Evolutionary conservation across 495 filamentous ascomycete species (phyloP).

Genomic region (Margaritispora aquatica): DNA sequence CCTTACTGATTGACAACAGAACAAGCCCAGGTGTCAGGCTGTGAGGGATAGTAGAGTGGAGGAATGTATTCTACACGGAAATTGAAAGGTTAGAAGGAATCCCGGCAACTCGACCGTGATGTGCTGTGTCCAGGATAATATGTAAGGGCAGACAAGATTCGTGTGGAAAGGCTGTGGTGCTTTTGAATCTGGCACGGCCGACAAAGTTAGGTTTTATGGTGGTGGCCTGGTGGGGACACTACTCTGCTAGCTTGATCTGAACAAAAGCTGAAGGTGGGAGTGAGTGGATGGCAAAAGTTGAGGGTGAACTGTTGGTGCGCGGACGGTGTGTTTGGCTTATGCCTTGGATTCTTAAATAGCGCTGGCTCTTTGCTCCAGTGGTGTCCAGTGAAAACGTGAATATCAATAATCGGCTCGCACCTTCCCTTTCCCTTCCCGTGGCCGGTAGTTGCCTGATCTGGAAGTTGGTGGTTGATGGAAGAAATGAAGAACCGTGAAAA

Average conservation of each 20-base stretch:
- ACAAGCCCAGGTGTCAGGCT: no score
- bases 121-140: not conserved
- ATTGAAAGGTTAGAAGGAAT: not conserved
- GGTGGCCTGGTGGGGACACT: constrained; percentile 16
- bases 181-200: not conserved
- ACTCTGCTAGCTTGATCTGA: not conserved
- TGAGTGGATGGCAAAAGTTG: constrained; percentile 4
- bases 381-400: not conserved
- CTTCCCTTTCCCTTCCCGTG: constrained; percentile 7
- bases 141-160: not conserved
- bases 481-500: no score
- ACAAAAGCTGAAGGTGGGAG: not conserved
- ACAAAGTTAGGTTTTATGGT: constrained; percentile 8
- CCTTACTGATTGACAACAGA: no score
- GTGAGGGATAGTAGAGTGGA: no score
- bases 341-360: not conserved
- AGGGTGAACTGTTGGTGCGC: constrained; percentile 2
- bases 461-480: no score
- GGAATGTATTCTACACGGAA: not conserved
- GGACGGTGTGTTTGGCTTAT: not conserved
- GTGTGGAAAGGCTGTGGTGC: no score
- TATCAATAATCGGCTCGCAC: constrained; percentile 6
- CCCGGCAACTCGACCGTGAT: not conserved
- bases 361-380: not conserved
- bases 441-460: no score